Percentiles rank a stretch among this genome's conserved stretches.
phyloP scores from a whole-genome alignment of 495 filamentous ascomycete species.

The Hypoxylon fragiforme region DNA sequence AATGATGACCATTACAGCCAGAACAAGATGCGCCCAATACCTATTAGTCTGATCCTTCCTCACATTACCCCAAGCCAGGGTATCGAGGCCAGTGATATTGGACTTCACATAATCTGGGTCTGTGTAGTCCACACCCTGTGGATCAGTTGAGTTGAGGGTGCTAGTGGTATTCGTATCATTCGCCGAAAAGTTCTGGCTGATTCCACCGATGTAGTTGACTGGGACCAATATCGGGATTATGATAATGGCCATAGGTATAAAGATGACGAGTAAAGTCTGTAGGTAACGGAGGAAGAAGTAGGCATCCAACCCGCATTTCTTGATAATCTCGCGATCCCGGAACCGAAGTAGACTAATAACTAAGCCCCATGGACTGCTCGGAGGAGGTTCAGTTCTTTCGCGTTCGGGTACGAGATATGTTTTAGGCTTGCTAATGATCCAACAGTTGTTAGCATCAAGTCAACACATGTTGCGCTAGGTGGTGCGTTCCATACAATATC shows the following conservation, averaged over 20 bases:
- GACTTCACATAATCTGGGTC: slow-evolving; percentile 41
- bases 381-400: slow-evolving; percentile 75
- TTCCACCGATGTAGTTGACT: slow-evolving; percentile 75
- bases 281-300: slow-evolving; percentile 98
- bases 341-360: slow-evolving; percentile 73
- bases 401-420: slow-evolving; percentile 90
- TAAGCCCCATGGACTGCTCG: slow-evolving; percentile 70
- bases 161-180: slow-evolving; percentile 37
- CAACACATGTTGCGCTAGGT: background rate
- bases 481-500: slow-evolving; percentile 65
- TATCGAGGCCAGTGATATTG: slow-evolving; percentile 71
- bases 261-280: slow-evolving; percentile 90
- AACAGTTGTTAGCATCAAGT: slow-evolving; percentile 25
- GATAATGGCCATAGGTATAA: slow-evolving; percentile 75
- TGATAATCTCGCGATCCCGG: slow-evolving; percentile 83
- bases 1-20: slow-evolving; percentile 77
- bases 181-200: slow-evolving; percentile 56
- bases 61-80: slow-evolving; percentile 91
- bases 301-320: slow-evolving; percentile 93
- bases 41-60: slow-evolving; percentile 66
- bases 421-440: slow-evolving; percentile 67
- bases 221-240: slow-evolving; percentile 87
- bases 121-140: slow-evolving; percentile 26
- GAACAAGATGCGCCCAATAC: slow-evolving; percentile 85
- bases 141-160: slow-evolving; percentile 41